A percentile compares a stretch with the other conserved stretches of the same genome.
phyloP scores from a whole-genome alignment of 2,329 filamentous ascomycete genomes.

The Scedosporium boydii region DNA sequence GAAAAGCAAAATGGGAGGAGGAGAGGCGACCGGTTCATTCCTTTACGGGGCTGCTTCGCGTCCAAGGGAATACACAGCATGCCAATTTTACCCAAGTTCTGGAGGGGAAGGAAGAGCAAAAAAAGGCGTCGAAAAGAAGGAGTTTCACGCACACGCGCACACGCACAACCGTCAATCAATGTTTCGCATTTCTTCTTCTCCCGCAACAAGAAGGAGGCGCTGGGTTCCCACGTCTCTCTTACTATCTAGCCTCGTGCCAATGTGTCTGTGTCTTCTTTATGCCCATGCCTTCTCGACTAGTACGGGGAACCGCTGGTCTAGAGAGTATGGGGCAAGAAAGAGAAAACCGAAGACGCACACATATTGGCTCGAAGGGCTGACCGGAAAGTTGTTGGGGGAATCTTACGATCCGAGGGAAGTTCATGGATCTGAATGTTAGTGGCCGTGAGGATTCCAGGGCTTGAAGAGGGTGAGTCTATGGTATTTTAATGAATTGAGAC shows the following conservation, averaged over 20 bases:
- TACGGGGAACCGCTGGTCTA: not conserved
- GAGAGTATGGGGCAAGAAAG: not conserved
- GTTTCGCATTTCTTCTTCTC: not conserved
- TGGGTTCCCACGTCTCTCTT: not conserved
- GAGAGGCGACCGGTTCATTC: not conserved
- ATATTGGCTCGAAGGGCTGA: no score
- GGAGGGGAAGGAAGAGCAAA: no score
- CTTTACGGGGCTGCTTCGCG: not conserved
- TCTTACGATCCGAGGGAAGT: no score
- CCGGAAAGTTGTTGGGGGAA: no score
- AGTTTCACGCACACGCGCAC: not conserved
- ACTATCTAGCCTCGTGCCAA: constrained; percentile 5
- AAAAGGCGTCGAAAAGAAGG: no score
- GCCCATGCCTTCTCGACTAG: not conserved
- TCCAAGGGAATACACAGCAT: no score
- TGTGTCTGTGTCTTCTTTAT: not conserved
- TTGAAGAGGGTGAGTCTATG: not conserved
- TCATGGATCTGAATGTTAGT: no score
- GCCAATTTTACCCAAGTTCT: no score
- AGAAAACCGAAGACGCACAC: no score
- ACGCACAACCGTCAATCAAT: not conserved
- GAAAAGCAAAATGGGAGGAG: not conserved
- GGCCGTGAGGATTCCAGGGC: not conserved
- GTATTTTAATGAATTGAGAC: not conserved
- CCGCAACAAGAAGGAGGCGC: not conserved